Conservation (phyloP, 768 basidiomycete species). For the Termitomyces sp. region DNA sequence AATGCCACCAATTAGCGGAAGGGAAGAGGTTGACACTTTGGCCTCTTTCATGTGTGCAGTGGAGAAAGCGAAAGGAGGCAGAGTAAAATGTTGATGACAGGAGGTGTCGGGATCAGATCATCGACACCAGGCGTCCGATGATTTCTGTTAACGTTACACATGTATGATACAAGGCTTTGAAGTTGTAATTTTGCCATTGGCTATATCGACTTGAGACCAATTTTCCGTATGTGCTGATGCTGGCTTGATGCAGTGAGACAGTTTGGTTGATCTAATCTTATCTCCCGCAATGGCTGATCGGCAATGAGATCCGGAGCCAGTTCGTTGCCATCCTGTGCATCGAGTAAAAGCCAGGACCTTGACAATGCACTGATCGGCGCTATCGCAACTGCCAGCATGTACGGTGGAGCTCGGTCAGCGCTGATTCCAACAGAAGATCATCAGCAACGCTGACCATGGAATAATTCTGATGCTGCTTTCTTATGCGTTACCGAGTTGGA, state of each 20-base stretch:
- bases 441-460: too few relatives aligned
- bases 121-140: not conserved
- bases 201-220: not conserved
- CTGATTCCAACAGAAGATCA: not conserved
- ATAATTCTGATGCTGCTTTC: too few relatives aligned
- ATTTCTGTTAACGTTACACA: not conserved
- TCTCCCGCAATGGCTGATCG: not conserved
- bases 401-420: too few relatives aligned
- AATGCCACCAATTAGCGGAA: constrained; percentile 40
- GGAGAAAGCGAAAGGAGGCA: constrained; percentile 49
- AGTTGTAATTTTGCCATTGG: not conserved
- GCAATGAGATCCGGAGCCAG: not conserved
- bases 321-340: not conserved
- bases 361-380: too few relatives aligned
- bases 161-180: not conserved
- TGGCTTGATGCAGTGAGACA: not conserved
- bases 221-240: not conserved
- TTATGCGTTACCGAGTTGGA: too few relatives aligned
- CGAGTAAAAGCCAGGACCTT: too few relatives aligned
- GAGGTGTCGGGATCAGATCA: not conserved
- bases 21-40: constrained; percentile 79
- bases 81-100: constrained; percentile 14
- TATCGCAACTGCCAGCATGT: too few relatives aligned
- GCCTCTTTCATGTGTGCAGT: constrained; percentile 78
- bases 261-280: constrained; percentile 9